Base-by-base conservation (phyloP, 768 basidiomycete genomes). In the Hirschioporus abietinus region DNA sequence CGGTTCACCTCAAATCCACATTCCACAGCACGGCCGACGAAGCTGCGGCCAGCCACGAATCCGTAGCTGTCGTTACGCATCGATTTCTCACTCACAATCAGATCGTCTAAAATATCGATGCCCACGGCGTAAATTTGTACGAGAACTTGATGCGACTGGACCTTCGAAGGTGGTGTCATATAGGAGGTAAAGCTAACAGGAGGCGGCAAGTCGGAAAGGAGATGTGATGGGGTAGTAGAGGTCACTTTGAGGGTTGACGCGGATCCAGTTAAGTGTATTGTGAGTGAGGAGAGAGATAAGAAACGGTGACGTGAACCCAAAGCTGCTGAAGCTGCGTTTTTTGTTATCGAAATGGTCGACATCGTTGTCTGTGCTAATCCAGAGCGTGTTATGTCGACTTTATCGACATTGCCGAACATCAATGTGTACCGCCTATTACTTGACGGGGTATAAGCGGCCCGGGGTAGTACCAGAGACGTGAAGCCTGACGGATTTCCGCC, bases 41-140 rank as follows among this genome's bases (percentile, higher is more conserved):
- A 92, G 68, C 91, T 91, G 60, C 95, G 81, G 0, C 94, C 95
- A 24, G 95, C 95, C 2, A 96, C 86, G 77, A 88, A 93, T 5
- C 92, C 92, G 64, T 75, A 76, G 7, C 74, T 72, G 52, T 71
- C 73, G 4, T 68, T 69, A 60, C 71, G 71, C 2, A 68, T 69
- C 20, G 73, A 73, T 63, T 76, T 73, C 65, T 66, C 68, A 25
- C 84, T 83, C 12, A 92, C 84, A 67, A 94, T 80, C 64, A 85
- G 80, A 7, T 81, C 82, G 77, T 96, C 95, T 7, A 89, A 78
- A 17, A 83, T 81, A 70, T 96, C 94, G 58, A 96, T 76, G 1
- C 87, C 93, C 1, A 94, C 92, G n/a, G 90, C 92, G 82, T 91
- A 93, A 3, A 97, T 91, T 74, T 95, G 93, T 7, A 97, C 87